Evolutionary conservation across 129 eudicot species (phyloP).

Genomic region (Flaveria trinervia): DNA sequence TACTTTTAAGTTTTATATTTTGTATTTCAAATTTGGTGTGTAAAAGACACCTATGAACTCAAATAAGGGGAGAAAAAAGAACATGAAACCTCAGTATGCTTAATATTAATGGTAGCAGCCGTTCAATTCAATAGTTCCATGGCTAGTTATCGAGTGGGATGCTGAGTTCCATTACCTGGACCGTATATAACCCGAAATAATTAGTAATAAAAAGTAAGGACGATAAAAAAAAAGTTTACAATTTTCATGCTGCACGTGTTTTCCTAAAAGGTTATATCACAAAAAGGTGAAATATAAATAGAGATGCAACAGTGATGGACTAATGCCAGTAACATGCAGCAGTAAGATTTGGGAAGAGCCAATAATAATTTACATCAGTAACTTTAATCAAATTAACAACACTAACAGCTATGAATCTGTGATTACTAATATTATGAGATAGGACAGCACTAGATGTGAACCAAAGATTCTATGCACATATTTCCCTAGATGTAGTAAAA

Average conservation of each 20-base stretch:
- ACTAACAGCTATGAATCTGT: not conserved
- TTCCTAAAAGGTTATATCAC: not conserved
- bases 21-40: conserved; percentile 23
- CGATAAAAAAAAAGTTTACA: not conserved
- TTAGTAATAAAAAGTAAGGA: not conserved
- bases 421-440: not conserved
- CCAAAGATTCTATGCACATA: not conserved
- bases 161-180: conserved; percentile 70
- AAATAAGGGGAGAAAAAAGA: not conserved
- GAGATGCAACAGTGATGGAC: not conserved
- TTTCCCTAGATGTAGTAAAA: not conserved
- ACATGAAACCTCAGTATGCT: conserved; percentile 32
- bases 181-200: conserved; percentile 25
- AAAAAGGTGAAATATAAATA: not conserved
- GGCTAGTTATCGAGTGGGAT: conserved; percentile 41
- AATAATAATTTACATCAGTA: not conserved
- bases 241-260: conserved; percentile 1
- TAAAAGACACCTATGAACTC: conserved; percentile 25
- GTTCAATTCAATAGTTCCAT: conserved; percentile 12
- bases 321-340: not conserved
- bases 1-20: conserved; percentile 4
- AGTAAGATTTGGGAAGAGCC: not conserved
- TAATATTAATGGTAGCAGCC: conserved; percentile 25
- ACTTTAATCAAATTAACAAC: not conserved
- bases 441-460: not conserved